These are phyloP conservation scores for Endothia cerciana DNA, from an alignment of 2,329 filamentous ascomycete genomes.

Conservation along the genomic window DNA sequence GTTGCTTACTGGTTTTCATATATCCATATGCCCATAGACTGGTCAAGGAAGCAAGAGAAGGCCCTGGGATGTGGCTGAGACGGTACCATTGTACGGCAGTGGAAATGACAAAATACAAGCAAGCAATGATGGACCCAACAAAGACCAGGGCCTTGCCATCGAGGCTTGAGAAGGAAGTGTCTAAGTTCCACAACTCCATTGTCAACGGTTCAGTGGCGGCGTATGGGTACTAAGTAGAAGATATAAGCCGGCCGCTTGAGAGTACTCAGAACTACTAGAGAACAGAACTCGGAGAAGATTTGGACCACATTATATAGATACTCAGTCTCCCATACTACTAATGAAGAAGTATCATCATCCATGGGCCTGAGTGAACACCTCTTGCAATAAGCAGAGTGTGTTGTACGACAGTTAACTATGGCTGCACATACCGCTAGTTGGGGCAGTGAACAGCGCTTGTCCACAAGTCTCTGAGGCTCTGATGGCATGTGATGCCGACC, in stretches of 20 bases:
- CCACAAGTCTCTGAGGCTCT: not conserved
- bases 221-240: not conserved
- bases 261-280: not conserved
- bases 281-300: too few relatives aligned
- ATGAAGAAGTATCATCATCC: too few relatives aligned
- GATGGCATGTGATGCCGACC: not conserved
- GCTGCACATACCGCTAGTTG: not conserved
- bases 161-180: too few relatives aligned
- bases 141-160: not conserved
- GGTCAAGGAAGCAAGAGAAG: slow-evolving; percentile 34
- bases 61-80: slow-evolving; percentile 36
- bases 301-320: not conserved
- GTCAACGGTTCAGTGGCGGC: not conserved
- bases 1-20: not conserved
- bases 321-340: too few relatives aligned
- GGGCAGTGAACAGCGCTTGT: not conserved
- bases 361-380: not conserved
- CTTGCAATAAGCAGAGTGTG: not conserved
- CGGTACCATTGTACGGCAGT: slow-evolving; percentile 32
- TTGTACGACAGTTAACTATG: not conserved
- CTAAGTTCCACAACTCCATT: not conserved
- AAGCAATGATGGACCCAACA: not conserved
- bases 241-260: not conserved
- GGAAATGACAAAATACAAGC: not conserved
- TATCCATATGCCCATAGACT: slow-evolving; percentile 32